Evolutionary conservation across 2,329 filamentous ascomycete species (phyloP), one percentile per base, ranked within the genome.

Genomic region (Fusarium pseudocircinatum): DNA sequence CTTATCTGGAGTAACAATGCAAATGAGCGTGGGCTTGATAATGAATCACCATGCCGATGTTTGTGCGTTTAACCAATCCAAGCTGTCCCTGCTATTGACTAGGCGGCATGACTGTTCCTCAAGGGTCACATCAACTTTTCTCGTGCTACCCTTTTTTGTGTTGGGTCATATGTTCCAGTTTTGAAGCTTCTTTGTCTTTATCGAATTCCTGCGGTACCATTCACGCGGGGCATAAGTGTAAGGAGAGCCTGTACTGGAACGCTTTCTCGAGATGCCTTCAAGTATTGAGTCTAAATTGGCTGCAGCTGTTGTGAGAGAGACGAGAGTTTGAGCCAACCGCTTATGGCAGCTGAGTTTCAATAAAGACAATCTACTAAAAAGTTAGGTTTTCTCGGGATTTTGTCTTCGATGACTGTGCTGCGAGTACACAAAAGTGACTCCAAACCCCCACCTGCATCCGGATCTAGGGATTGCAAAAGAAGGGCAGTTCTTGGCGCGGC

Each of bases 31-130:
- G n/a, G 40, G 42, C 60, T 63, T 60, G 69, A 50, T 60, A 71
- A 73, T 73, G 72, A 73, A 75, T 75, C 72, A 75, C 59, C 72
- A 75, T 73, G 28, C 72, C 72, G 46, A 57, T 39, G 37, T 52
- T 60, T 43, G 28, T 54, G n/a, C 39, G 7, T 16, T 18, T 52
- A 42, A 28, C 64, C 66, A 69, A 69, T 63, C 64, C 47, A 50
- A 46, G 32, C 47, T 32, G 54, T 72, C 57, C 68, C 63, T 60
- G 28, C 39, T 43, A 42, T 47, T 49, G 28, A 52, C 30, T 52
- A 67, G 58, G 58, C 47, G 57, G 32, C 43, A 73, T 73, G 54
- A 32, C 58, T 71, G 57, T 71, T 63, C 34, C 67, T 65, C 59
- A 60, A 50, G 60, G 62, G 71, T 69, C 63, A 73, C 67, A 43